phyloP scores from a whole-genome alignment of 1,284 basidiomycete genomes.

The Paramarasmius palmivorus region DNA sequence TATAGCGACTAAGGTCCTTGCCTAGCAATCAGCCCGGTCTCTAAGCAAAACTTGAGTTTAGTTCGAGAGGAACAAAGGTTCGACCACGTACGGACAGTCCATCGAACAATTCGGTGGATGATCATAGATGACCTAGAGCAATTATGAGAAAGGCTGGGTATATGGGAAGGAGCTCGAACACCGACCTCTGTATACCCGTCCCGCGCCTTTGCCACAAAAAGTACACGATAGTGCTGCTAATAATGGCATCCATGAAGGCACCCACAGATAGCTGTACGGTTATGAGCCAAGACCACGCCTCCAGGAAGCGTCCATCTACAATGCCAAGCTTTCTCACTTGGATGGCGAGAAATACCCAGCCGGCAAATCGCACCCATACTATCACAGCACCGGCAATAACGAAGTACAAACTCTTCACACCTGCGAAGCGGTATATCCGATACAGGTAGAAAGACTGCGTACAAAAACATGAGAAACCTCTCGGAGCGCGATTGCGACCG shows the following conservation, averaged over 20 bases:
- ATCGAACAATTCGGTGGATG: conserved; percentile 3
- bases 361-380: conserved; percentile 8
- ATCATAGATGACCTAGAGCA: background rate
- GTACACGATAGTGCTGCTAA: conserved; percentile 6
- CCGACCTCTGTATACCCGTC: background rate
- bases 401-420: background rate
- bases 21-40: conserved; percentile 9
- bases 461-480: background rate
- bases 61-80: background rate
- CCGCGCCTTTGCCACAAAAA: conserved; percentile 4
- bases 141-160: background rate
- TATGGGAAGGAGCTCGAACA: no score
- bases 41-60: background rate
- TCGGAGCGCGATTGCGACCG: background rate
- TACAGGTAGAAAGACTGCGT: conserved; percentile 7
- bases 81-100: conserved; percentile 8
- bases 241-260: conserved; percentile 6
- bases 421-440: conserved; percentile 9
- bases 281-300: conserved; percentile 8
- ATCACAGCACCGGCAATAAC: background rate
- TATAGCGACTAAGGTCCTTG: background rate
- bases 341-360: conserved; percentile 6
- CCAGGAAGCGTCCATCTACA: conserved; percentile 4
- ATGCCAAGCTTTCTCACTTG: background rate
- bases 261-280: conserved; percentile 2